A percentile compares a stretch with the other conserved stretches of the same genome.
These are phyloP conservation scores for Elongisporangium undulatum DNA, from an alignment of 352 stramenopile species.

Conservation along the genomic window DNA sequence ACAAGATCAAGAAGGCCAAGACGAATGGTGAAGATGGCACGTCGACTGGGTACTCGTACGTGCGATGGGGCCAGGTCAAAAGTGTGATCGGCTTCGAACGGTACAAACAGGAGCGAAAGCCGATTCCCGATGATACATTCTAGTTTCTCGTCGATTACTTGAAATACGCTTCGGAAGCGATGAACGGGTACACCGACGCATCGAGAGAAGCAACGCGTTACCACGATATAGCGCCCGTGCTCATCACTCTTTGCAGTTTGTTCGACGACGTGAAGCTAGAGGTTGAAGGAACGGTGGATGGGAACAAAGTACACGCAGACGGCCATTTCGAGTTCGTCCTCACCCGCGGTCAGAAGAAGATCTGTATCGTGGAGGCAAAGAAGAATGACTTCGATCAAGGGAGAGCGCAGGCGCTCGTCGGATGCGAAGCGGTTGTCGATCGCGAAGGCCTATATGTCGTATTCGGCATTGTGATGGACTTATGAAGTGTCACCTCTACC, in stretches of 20 bases:
- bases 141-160: constrained; percentile 18
- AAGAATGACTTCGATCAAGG: constrained; percentile 42
- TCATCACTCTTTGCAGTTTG: constrained; percentile 16
- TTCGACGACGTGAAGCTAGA: constrained; percentile 18
- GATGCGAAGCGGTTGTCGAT: constrained; percentile 39
- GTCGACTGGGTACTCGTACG: constrained; percentile 12
- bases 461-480: constrained; percentile 49
- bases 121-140: constrained; percentile 16
- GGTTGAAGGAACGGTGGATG: constrained; percentile 20
- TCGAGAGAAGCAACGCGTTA: constrained; percentile 12
- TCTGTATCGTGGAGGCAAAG: constrained; percentile 49
- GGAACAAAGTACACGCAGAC: constrained; percentile 32
- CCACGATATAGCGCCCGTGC: constrained; percentile 11
- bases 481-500: constrained; percentile 29
- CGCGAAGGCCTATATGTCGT: constrained; percentile 27
- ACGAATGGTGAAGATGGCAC: constrained; percentile 14
- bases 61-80: constrained; percentile 14
- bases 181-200: constrained; percentile 13
- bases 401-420: constrained; percentile 34
- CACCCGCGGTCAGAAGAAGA: constrained; percentile 27
- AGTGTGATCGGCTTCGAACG: constrained; percentile 14
- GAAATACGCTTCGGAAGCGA: constrained; percentile 14
- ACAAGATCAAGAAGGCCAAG: constrained; percentile 18
- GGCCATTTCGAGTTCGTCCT: constrained; percentile 43
- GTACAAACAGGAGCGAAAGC: constrained; percentile 15